These are phyloP conservation scores for Trichoderma simmonsii DNA, from an alignment of 2,329 filamentous ascomycete genomes.

Conservation along the genomic window DNA sequence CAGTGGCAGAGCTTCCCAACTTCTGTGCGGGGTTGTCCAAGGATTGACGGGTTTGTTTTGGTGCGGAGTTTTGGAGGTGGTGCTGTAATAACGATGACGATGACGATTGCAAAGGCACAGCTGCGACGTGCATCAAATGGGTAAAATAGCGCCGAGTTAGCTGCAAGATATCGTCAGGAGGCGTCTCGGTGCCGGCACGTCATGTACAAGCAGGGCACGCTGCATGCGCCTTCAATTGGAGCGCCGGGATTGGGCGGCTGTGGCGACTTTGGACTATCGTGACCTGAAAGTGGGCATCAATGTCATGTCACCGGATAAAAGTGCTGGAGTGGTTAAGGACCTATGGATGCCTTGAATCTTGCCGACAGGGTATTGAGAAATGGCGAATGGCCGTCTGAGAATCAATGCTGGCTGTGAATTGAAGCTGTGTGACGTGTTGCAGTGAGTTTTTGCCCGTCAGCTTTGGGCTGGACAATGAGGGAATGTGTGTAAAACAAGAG, in stretches of 20 bases:
- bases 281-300: conserved; percentile 10
- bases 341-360: not conserved
- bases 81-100: not conserved
- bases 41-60: not conserved
- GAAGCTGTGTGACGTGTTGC: conserved; percentile 9
- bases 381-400: not conserved
- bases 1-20: not conserved
- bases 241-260: conserved; percentile 5
- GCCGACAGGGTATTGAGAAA: not conserved
- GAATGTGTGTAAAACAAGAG: not conserved
- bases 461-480: not conserved
- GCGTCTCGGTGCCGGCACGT: conserved; percentile 9
- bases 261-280: conserved; percentile 13
- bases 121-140: conserved; percentile 8
- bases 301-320: conserved; percentile 1
- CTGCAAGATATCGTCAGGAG: conserved; percentile 15
- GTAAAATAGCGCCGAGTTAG: not conserved
- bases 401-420: not conserved
- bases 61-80: not conserved
- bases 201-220: not conserved
- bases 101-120: conserved; percentile 5
- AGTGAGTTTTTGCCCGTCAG: not conserved
- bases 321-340: not conserved
- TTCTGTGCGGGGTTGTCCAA: conserved; percentile 6
- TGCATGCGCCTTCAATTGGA: conserved; percentile 9